phyloP scores from a whole-genome alignment of 2,329 filamentous ascomycete genomes.

The Neoscytalidium dimidiatum region DNA sequence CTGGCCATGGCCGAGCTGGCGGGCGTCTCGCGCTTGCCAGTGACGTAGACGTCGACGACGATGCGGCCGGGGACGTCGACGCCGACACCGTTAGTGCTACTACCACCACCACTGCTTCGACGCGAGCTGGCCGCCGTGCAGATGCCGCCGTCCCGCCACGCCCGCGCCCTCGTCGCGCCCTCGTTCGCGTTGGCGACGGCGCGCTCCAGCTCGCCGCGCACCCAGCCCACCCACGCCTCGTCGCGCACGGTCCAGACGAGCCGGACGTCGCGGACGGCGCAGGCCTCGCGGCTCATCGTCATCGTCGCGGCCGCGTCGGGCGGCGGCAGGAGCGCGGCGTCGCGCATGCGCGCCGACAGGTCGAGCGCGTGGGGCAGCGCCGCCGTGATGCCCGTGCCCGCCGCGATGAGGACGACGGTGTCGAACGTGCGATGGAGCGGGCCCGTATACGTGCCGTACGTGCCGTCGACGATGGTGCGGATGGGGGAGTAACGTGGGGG shows the following conservation, averaged over 20 bases:
- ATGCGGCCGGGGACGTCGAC: slow-evolving; percentile 4
- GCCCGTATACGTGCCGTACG: slow-evolving; percentile 28
- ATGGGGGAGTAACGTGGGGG: background rate
- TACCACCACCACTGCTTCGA: no score
- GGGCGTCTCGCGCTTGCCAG: background rate
- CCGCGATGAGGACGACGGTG: slow-evolving; percentile 23
- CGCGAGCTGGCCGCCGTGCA: no score
- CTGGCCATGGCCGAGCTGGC: background rate
- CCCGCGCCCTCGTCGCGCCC: background rate
- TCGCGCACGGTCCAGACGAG: slow-evolving; percentile 24
- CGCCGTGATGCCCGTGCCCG: slow-evolving; percentile 23
- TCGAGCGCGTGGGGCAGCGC: slow-evolving; percentile 23
- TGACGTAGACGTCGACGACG: slow-evolving; percentile 22
- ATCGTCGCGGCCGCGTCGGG: background rate
- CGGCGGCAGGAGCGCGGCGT: slow-evolving; percentile 1
- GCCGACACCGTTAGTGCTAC: no score
- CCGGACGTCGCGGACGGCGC: slow-evolving; percentile 18
- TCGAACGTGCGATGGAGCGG: slow-evolving; percentile 24
- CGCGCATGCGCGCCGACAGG: slow-evolving; percentile 21
- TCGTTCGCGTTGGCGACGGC: slow-evolving; percentile 9
- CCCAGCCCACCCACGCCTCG: slow-evolving; percentile 19
- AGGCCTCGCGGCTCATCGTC: background rate
- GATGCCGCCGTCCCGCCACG: background rate
- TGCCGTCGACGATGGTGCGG: slow-evolving; percentile 29
- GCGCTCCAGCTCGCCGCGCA: slow-evolving; percentile 18